Evolutionary conservation across 2,329 filamentous ascomycete genomes (phyloP), one percentile per base, ranked within the genome.

Genomic region (Trichoderma semiorbis): DNA sequence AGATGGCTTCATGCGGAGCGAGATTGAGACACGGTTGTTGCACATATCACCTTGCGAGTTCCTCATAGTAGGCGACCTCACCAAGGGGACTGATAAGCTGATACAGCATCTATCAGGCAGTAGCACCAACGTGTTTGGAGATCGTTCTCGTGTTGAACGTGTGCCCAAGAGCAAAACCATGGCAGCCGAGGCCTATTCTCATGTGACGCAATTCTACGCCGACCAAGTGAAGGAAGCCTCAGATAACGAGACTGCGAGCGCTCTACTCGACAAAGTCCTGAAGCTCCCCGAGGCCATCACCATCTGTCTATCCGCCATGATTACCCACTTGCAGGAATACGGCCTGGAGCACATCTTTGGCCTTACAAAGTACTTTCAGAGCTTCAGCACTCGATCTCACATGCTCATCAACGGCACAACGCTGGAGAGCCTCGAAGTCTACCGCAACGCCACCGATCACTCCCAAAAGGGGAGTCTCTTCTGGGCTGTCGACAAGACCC

Each of bases 371-470:
- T 97, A 98, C 83, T 99, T 99, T 78, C 92, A 97, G 76, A 94
- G 94, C 2, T 99, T 99, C 82, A 97, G 93, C 76, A 93, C 95
- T 8, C 87, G 95, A 47, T 95, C 95, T 16, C 95, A 98, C 78
- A 98, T 99, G 96, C 85, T 98, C 5, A 85, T 99, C 73, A 98
- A 97, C 78, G 96, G 95, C 58, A 99, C 97, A 69, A 98, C 95
- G 0, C 84, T 99, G 47, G 95, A 94, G 63, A 97, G 94, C 77
- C 87, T 99, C 14, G 96, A 99, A 79, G 94, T 99, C 2, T 99
- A 98, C 79, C 92, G 95, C 73, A 99, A 99, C 75, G 90, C 94
- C 77, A 98, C 95, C 0, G 95, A 98, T 78, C 89, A 95, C 77
- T 88, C 89, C 0, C 89, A 92, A 72, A 95, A 92, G 77, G 96